A percentile compares a stretch with the other conserved stretches of the same genome.
phyloP scores from a whole-genome alignment of 1,284 basidiomycete species.

The Coriolopsis trogii region DNA sequence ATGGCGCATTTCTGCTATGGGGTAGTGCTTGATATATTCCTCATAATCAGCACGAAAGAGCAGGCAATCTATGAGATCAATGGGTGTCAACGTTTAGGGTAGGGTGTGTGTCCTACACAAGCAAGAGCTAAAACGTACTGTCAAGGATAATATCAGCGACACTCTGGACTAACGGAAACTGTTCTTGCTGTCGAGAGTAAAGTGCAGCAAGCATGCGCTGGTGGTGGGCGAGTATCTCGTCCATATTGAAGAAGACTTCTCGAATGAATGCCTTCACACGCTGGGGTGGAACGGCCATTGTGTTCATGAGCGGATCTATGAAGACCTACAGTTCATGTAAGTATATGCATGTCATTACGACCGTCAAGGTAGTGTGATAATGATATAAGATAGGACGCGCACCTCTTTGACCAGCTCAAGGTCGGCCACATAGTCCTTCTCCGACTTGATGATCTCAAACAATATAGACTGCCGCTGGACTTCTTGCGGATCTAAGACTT shows the following conservation, averaged over 20 bases:
- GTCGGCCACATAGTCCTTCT: slow-evolving; percentile 80
- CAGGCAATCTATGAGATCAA: slow-evolving; percentile 35
- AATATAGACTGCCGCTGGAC: slow-evolving; percentile 80
- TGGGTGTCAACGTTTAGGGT: background rate
- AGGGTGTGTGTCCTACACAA: slow-evolving; percentile 7
- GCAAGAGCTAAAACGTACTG: slow-evolving; percentile 42
- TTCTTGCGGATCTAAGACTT: slow-evolving; percentile 70
- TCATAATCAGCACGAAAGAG: slow-evolving; percentile 69
- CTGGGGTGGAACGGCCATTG: slow-evolving; percentile 55
- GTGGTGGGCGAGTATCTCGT: slow-evolving; percentile 65
- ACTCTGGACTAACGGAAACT: slow-evolving; percentile 79
- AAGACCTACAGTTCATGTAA: slow-evolving; percentile 53
- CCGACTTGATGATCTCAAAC: slow-evolving; percentile 83
- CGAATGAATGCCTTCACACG: slow-evolving; percentile 60
- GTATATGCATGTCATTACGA: too few species aligned
- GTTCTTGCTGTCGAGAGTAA: slow-evolving; percentile 73
- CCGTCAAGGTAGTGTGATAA: too few species aligned
- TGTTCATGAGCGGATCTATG: slow-evolving; percentile 58
- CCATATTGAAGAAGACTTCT: slow-evolving; percentile 78
- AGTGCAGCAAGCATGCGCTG: slow-evolving; percentile 65
- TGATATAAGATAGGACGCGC: slow-evolving; percentile 17
- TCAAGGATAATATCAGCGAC: slow-evolving; percentile 80
- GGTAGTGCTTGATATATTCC: slow-evolving; percentile 82
- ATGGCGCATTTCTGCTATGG: slow-evolving; percentile 77
- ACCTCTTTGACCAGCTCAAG: slow-evolving; percentile 70